Percentiles rank a stretch among this genome's conserved stretches.
Conservation (phyloP, 1,139 yeast genomes). For the Nakaseomyces sp. region DNA sequence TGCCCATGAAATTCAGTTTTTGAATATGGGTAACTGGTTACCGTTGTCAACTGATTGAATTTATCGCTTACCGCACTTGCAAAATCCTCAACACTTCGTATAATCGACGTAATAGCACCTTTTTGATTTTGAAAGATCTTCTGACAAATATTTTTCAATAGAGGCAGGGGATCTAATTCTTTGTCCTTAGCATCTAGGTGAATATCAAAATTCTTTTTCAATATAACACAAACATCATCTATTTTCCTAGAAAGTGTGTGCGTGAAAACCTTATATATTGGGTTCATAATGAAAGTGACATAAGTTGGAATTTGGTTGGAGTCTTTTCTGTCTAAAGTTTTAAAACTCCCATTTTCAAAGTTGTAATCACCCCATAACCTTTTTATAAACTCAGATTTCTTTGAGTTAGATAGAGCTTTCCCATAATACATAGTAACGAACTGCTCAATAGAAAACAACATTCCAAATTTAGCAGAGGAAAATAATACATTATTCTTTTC, state of each 20-base stretch:
- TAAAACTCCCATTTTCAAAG: conserved; percentile 42
- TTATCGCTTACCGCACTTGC: no score
- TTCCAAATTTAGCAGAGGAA: conserved; percentile 55
- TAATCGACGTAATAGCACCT: conserved; percentile 43
- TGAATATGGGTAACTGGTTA: not conserved
- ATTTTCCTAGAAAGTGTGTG: conserved; percentile 51
- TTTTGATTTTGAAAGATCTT: conserved; percentile 46
- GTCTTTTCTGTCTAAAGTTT: conserved; percentile 13
- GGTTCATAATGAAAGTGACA: conserved; percentile 61
- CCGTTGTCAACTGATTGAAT: not conserved
- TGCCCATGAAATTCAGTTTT: not conserved
- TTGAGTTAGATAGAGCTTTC: conserved; percentile 29
- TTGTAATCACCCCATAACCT: conserved; percentile 74
- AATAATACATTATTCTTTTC: conserved; percentile 58
- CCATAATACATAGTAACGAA: conserved; percentile 49
- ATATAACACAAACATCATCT: conserved; percentile 34
- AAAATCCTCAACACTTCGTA: not conserved
- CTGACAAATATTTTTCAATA: conserved; percentile 48
- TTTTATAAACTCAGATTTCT: conserved; percentile 39
- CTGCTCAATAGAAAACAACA: conserved; percentile 57
- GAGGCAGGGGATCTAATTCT: conserved; percentile 47
- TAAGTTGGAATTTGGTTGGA: conserved; percentile 39
- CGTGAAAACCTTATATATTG: conserved; percentile 69
- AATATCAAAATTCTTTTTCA: conserved; percentile 43
- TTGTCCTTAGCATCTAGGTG: conserved; percentile 35